phyloP scores from a whole-genome alignment of 768 basidiomycete genomes.

The Termitomyces sp. region DNA sequence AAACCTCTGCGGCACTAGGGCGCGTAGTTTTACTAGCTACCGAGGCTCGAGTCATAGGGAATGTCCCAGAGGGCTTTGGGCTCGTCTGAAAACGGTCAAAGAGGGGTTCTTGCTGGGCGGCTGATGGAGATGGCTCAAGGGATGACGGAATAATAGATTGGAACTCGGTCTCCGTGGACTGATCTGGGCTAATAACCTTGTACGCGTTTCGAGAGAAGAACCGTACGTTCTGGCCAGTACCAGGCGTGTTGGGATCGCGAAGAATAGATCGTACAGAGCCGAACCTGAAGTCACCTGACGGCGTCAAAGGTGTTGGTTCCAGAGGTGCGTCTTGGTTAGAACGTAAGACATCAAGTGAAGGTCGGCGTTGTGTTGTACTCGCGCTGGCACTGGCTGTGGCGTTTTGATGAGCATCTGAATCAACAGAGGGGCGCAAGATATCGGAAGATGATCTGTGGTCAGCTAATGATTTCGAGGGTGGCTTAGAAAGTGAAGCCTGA shows the following conservation, averaged over 20 bases:
- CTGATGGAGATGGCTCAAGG: conserved; percentile 16
- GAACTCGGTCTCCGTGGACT: conserved; percentile 40
- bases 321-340: conserved; percentile 13
- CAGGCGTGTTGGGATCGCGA: conserved; percentile 64
- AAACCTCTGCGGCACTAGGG: conserved; percentile 44
- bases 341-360: conserved; percentile 35
- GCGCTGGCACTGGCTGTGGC: conserved; percentile 12
- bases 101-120: conserved; percentile 15
- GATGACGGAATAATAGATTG: conserved; percentile 24
- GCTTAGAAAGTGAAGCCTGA: conserved; percentile 24
- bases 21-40: conserved; percentile 30
- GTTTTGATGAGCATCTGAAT: conserved; percentile 2
- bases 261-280: conserved; percentile 69
- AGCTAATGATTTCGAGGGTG: conserved; percentile 13
- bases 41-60: conserved; percentile 24
- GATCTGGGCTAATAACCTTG: conserved; percentile 60
- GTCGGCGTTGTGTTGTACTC: conserved; percentile 20
- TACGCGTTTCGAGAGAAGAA: conserved; percentile 71
- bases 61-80: conserved; percentile 20
- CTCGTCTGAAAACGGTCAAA: conserved; percentile 24
- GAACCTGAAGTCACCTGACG: conserved; percentile 27
- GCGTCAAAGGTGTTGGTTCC: conserved; percentile 20
- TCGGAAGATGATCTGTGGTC: conserved; percentile 27
- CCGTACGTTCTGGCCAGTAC: conserved; percentile 73
- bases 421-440: conserved; percentile 19